These are phyloP conservation scores for Phytophthora agathidicida DNA, from an alignment of 352 stramenopile species.

Conservation along the genomic window DNA sequence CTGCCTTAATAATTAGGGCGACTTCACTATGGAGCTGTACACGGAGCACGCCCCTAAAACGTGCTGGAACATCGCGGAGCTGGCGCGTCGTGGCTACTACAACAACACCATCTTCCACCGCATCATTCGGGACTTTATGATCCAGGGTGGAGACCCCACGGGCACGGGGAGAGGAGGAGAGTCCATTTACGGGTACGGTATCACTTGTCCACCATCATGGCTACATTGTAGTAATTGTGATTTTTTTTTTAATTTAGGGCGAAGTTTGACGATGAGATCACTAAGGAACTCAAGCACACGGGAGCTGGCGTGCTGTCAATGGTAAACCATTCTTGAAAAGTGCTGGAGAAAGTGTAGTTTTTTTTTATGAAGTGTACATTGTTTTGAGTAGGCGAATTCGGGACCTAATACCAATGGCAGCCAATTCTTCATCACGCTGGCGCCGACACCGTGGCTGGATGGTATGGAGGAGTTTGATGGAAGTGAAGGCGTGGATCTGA, in stretches of 20 bases:
- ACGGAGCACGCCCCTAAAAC: conserved; percentile 91
- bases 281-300: conserved; percentile 93
- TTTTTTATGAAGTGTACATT: not conserved
- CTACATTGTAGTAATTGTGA: not conserved
- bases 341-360: not conserved
- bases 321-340: conserved; percentile 36
- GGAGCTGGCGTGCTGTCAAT: conserved; percentile 91
- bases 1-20: conserved; percentile 51
- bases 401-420: conserved; percentile 93
- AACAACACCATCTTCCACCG: conserved; percentile 96
- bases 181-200: conserved; percentile 93
- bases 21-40: conserved; percentile 95
- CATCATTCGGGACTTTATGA: conserved; percentile 97
- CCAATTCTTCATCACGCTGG: conserved; percentile 96
- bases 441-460: conserved; percentile 94
- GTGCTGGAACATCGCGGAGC: conserved; percentile 94
- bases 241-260: conserved; percentile 39
- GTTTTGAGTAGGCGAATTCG: conserved; percentile 76
- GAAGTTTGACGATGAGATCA: conserved; percentile 96
- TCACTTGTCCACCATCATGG: not conserved
- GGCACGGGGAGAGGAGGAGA: conserved; percentile 93
- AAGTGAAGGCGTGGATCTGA: not conserved
- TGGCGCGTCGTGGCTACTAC: conserved; percentile 94
- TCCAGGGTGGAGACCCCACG: conserved; percentile 95
- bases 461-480: conserved; percentile 42